These are phyloP conservation scores for Aegilops sharonensis DNA, from an alignment of 176 grass and related monocot species.

Conservation along the genomic window DNA sequence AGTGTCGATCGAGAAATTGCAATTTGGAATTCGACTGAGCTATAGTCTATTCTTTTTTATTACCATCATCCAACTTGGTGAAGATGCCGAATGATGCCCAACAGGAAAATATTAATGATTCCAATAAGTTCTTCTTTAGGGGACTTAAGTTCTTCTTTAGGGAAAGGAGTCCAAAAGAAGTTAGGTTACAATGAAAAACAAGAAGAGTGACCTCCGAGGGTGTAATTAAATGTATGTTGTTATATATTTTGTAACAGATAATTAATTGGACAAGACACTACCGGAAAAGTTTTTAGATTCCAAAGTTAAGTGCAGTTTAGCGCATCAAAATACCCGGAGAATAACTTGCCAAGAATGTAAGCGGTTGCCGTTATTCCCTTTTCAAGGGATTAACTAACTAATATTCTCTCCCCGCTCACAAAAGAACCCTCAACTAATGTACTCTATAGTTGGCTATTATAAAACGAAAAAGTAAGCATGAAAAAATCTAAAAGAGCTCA, in stretches of 20 bases:
- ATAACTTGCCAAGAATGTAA: conserved; percentile 41
- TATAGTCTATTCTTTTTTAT: neutral
- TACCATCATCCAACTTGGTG: conserved; percentile 23
- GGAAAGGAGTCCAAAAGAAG: conserved; percentile 26
- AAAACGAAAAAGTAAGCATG: neutral
- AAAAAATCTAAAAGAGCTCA: neutral
- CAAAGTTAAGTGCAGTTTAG: conserved; percentile 26
- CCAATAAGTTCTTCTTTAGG: neutral
- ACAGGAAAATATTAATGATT: conserved; percentile 33
- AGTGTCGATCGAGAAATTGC: too few species aligned
- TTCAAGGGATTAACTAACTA: neutral
- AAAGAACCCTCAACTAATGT: neutral
- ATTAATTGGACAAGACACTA: neutral
- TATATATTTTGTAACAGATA: neutral
- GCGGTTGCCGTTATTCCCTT: conserved; percentile 2
- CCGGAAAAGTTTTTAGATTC: conserved; percentile 30
- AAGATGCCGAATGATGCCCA: conserved; percentile 25
- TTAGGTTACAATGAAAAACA: neutral
- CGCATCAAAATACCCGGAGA: conserved; percentile 26
- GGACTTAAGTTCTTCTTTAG: neutral
- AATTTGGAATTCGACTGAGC: too few species aligned
- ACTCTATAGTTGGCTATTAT: neutral
- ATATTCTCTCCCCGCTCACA: neutral
- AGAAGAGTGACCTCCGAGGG: neutral
- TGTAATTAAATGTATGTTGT: neutral